A percentile compares a stretch with the other conserved stretches of the same genome.
These are phyloP conservation scores for Cardamine resedifolia DNA, from an alignment of 345 rosid species.

Conservation along the genomic window DNA sequence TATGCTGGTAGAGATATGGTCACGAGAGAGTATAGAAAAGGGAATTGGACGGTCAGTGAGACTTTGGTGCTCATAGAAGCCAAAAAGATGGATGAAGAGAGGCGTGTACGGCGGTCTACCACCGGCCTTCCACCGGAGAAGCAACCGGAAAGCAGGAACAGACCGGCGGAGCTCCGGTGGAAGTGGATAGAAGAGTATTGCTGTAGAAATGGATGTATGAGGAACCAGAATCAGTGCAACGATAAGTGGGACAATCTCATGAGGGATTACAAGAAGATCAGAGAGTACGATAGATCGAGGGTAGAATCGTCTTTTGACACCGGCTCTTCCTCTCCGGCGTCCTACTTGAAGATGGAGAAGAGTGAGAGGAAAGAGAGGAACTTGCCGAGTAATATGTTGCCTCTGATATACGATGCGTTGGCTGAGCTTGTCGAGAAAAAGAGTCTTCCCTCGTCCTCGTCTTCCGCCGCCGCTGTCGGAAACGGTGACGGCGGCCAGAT, in stretches of 20 bases:
- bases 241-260: slow-evolving; percentile 91
- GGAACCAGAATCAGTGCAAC: slow-evolving; percentile 89
- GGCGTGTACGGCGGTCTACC: slow-evolving; percentile 50
- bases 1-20: slow-evolving; percentile 23
- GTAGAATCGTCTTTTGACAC: slow-evolving; percentile 22
- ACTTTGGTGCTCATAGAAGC: slow-evolving; percentile 77
- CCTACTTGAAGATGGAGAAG: slow-evolving; percentile 72
- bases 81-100: slow-evolving; percentile 71
- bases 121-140: not conserved
- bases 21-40: slow-evolving; percentile 68
- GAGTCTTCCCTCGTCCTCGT: not conserved
- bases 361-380: slow-evolving; percentile 61
- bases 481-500: not conserved
- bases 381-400: slow-evolving; percentile 69
- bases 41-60: slow-evolving; percentile 72
- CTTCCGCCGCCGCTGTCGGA: not conserved
- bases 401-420: slow-evolving; percentile 55
- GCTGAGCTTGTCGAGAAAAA: slow-evolving; percentile 64
- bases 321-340: not conserved
- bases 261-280: slow-evolving; percentile 87
- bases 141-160: slow-evolving; percentile 21
- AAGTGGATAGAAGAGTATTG: slow-evolving; percentile 90
- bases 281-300: slow-evolving; percentile 53
- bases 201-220: slow-evolving; percentile 54
- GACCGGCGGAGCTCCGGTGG: slow-evolving; percentile 70